Evolutionary conservation across 2,329 filamentous ascomycete species (phyloP).

Genomic region (Orbilia oligospora): DNA sequence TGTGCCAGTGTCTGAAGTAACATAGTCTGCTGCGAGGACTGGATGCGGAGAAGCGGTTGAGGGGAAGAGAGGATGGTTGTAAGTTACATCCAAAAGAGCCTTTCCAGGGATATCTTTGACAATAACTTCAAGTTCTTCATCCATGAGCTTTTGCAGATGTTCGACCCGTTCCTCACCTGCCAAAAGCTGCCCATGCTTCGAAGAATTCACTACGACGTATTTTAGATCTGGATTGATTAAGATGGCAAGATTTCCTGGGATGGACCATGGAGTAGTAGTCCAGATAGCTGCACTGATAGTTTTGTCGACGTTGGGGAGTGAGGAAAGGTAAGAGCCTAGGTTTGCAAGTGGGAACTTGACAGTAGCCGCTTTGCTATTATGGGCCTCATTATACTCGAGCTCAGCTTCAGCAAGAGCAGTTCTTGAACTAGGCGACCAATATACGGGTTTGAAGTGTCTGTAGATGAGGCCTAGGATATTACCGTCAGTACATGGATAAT

Average conservation of each 20-base stretch:
- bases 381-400: slow-evolving; percentile 83
- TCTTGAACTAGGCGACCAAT: slow-evolving; percentile 84
- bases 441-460: slow-evolving; percentile 83
- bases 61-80: slow-evolving; percentile 79
- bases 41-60: slow-evolving; percentile 74
- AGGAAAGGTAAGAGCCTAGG: slow-evolving; percentile 67
- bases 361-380: slow-evolving; percentile 80
- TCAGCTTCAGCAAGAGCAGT: slow-evolving; percentile 88
- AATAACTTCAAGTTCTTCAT: slow-evolving; percentile 71
- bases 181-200: slow-evolving; percentile 74
- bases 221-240: slow-evolving; percentile 81
- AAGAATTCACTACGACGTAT: slow-evolving; percentile 78
- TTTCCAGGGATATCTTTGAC: slow-evolving; percentile 75
- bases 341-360: slow-evolving; percentile 80
- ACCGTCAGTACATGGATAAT: background rate
- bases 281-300: slow-evolving; percentile 87
- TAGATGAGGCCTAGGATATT: slow-evolving; percentile 76
- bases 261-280: slow-evolving; percentile 98
- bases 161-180: slow-evolving; percentile 80
- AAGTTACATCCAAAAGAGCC: slow-evolving; percentile 76
- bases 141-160: slow-evolving; percentile 70
- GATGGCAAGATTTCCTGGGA: slow-evolving; percentile 92
- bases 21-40: slow-evolving; percentile 87
- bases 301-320: slow-evolving; percentile 66
- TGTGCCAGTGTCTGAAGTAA: slow-evolving; percentile 89